These are phyloP conservation scores for Globisporangium orthogonon DNA, from an alignment of 352 stramenopile genomes.

Conservation along the genomic window DNA sequence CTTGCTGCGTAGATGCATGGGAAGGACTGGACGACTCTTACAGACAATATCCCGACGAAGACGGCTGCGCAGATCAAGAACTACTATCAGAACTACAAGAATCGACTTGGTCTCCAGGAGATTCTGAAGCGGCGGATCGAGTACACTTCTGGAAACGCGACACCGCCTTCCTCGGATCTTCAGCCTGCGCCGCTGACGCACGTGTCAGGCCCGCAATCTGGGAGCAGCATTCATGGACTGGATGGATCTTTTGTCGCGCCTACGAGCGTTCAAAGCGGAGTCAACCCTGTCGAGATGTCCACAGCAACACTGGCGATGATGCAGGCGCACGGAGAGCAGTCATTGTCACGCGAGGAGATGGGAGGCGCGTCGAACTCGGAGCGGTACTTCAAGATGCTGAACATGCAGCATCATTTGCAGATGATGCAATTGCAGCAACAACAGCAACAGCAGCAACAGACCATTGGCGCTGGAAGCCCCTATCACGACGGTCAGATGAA, in stretches of 20 bases:
- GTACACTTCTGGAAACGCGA: constrained; percentile 10
- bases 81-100: constrained; percentile 94
- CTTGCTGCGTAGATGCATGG: constrained; percentile 51
- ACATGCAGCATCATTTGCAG: constrained; percentile 84
- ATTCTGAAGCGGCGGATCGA: constrained; percentile 81
- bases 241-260: constrained; percentile 3
- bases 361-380: constrained; percentile 47
- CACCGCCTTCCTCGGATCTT: constrained; percentile 2
- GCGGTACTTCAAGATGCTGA: constrained; percentile 78
- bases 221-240: background rate
- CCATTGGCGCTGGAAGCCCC: constrained; percentile 24
- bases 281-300: constrained; percentile 9
- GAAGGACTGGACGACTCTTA: constrained; percentile 86
- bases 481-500: constrained; percentile 54
- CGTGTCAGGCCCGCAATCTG: no score
- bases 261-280: constrained; percentile 7
- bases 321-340: constrained; percentile 20
- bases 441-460: constrained; percentile 24
- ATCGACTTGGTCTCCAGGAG: constrained; percentile 82
- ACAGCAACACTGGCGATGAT: constrained; percentile 24
- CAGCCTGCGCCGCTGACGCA: constrained; percentile 11
- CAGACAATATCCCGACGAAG: constrained; percentile 85
- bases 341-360: constrained; percentile 37
- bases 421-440: constrained; percentile 85
- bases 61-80: constrained; percentile 90